These are phyloP conservation scores for Rehmannia glutinosa DNA, from an alignment of 257 asterid species.

Conservation along the genomic window DNA sequence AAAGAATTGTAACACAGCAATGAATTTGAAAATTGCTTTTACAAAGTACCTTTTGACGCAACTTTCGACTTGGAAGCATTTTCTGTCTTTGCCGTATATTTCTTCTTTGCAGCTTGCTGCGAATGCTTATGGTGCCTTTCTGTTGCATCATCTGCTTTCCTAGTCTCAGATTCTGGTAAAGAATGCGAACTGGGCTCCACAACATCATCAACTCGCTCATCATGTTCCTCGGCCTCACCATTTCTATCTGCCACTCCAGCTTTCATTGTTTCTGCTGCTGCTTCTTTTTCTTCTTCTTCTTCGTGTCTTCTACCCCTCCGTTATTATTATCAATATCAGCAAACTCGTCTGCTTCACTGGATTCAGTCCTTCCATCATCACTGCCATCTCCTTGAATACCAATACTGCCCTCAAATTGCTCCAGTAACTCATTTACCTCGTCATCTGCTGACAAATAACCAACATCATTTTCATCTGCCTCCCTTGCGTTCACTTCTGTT, in stretches of 20 bases:
- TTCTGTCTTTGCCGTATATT: constrained; percentile 48
- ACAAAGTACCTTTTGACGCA: constrained; percentile 55
- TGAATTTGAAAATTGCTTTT: background rate
- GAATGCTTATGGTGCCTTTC: constrained; percentile 34
- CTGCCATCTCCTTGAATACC: constrained; percentile 36
- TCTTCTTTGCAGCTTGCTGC: constrained; percentile 40
- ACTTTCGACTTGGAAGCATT: constrained; percentile 26
- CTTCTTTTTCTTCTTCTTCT: constrained; percentile 23
- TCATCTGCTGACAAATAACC: constrained; percentile 55
- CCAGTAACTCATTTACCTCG: constrained; percentile 40
- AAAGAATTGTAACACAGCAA: background rate
- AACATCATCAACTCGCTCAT: constrained; percentile 30
- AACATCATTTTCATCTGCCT: constrained; percentile 28
- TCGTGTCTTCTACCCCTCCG: constrained; percentile 39
- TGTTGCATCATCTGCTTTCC: constrained; percentile 33
- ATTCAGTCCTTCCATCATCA: constrained; percentile 34
- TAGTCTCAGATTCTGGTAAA: constrained; percentile 33
- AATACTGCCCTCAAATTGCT: constrained; percentile 39
- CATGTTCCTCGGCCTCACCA: constrained; percentile 28
- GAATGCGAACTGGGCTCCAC: constrained; percentile 37
- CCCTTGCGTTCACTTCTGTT: constrained; percentile 26
- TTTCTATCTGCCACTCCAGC: constrained; percentile 24
- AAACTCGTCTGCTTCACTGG: constrained; percentile 27
- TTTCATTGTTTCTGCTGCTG: constrained; percentile 28
- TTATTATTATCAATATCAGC: constrained; percentile 23